Evolutionary conservation across 1,139 yeast species (phyloP).

Genomic region (Pichia sp.): DNA sequence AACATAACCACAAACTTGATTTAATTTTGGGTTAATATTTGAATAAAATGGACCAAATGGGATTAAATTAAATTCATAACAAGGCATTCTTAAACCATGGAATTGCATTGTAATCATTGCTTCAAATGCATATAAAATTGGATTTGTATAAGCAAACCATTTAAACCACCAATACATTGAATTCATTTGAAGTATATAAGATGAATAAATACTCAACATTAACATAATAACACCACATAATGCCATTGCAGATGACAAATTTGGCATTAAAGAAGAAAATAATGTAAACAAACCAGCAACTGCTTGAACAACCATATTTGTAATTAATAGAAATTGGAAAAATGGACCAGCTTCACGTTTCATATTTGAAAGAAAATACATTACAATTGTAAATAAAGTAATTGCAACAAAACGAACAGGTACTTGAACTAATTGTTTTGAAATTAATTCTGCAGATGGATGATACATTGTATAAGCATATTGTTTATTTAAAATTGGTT

Average conservation of each 20-base stretch:
- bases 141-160: slow-evolving; percentile 55
- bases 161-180: slow-evolving; percentile 60
- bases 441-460: slow-evolving; percentile 42
- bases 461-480: slow-evolving; percentile 38
- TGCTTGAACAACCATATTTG: slow-evolving; percentile 36
- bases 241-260: slow-evolving; percentile 45
- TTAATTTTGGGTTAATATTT: slow-evolving; percentile 29
- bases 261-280: slow-evolving; percentile 42
- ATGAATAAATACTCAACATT: slow-evolving; percentile 43
- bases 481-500: slow-evolving; percentile 41
- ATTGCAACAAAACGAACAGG: slow-evolving; percentile 35
- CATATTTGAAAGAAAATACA: slow-evolving; percentile 39
- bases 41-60: slow-evolving; percentile 47
- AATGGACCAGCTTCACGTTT: slow-evolving; percentile 38
- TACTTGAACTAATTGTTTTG: slow-evolving; percentile 35
- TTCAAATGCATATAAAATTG: slow-evolving; percentile 51
- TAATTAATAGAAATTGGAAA: slow-evolving; percentile 37
- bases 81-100: slow-evolving; percentile 47
- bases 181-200: slow-evolving; percentile 52
- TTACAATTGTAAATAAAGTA: slow-evolving; percentile 32
- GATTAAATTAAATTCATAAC: slow-evolving; percentile 36
- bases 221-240: slow-evolving; percentile 43
- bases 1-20: slow-evolving; percentile 44
- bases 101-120: slow-evolving; percentile 48
- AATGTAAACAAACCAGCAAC: slow-evolving; percentile 42